phyloP scores from a whole-genome alignment of 1,284 basidiomycete genomes.

The Cryptococcus depauperatus region DNA sequence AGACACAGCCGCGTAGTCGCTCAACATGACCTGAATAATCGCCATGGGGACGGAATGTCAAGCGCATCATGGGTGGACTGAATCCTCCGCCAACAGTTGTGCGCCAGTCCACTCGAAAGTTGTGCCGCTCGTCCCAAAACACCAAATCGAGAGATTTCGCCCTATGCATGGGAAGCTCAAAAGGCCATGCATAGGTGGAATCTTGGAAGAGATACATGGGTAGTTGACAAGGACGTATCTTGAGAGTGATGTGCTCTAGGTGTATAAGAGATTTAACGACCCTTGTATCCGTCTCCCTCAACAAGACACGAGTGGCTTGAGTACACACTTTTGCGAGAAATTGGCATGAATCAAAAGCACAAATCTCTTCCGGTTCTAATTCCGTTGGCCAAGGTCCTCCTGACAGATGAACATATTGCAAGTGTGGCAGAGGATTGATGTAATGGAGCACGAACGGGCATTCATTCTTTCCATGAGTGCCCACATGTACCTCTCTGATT shows the following conservation, averaged over 20 bases:
- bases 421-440: slow-evolving; percentile 9
- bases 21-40: background rate
- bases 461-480: slow-evolving; percentile 1
- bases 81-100: background rate
- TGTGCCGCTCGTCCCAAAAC: slow-evolving; percentile 8
- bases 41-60: background rate
- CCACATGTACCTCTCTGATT: background rate
- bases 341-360: slow-evolving; percentile 5
- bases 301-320: background rate
- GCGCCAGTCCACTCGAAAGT: slow-evolving; percentile 3
- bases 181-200: background rate
- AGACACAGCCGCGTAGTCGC: slow-evolving; percentile 4
- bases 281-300: slow-evolving; percentile 1
- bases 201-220: slow-evolving; percentile 1
- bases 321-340: slow-evolving; percentile 10
- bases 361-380: background rate
- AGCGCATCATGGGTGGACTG: background rate
- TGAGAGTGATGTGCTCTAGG: slow-evolving; percentile 1
- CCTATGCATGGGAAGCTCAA: background rate
- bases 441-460: slow-evolving; percentile 13
- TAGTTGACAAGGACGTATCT: slow-evolving; percentile 9
- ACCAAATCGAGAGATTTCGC: background rate
- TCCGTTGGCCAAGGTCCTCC: background rate
- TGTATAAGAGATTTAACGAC: background rate
- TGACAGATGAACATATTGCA: slow-evolving; percentile 8